These are phyloP conservation scores for Nitzschia inconspicua DNA, from an alignment of 108 stramenopile genomes.

Conservation along the genomic window DNA sequence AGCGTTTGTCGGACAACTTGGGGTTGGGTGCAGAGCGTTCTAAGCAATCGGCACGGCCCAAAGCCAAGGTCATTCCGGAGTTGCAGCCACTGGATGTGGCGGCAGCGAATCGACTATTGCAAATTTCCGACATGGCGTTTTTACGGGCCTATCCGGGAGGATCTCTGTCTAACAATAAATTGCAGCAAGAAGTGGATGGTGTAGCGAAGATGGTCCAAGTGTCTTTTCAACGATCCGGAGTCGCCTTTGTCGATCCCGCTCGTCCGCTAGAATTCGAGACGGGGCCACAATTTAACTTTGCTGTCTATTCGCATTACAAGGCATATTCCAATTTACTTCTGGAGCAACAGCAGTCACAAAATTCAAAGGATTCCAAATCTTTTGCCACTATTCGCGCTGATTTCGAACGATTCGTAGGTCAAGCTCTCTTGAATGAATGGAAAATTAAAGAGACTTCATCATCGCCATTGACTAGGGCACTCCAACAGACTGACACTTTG, in stretches of 20 bases:
- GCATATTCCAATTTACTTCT: conserved; percentile 69
- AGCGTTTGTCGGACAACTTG: conserved; percentile 66
- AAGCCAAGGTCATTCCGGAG: conserved; percentile 38
- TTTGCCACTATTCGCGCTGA: conserved; percentile 49
- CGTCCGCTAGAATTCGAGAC: conserved; percentile 10
- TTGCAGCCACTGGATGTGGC: conserved; percentile 29
- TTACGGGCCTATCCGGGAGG: conserved; percentile 16
- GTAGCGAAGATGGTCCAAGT: conserved; percentile 29
- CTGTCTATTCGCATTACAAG: conserved; percentile 63
- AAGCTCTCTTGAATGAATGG: background rate
- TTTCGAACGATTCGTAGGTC: conserved; percentile 52
- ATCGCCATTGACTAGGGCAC: background rate
- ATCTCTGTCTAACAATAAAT: conserved; percentile 4
- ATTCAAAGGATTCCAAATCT: no score
- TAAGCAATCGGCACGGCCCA: conserved; percentile 30
- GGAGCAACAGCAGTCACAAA: conserved; percentile 9
- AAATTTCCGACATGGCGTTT: conserved; percentile 38
- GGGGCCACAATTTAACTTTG: conserved; percentile 62
- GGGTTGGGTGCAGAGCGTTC: conserved; percentile 56
- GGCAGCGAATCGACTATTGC: conserved; percentile 31
- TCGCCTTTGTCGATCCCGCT: background rate
- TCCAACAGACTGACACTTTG: conserved; percentile 1
- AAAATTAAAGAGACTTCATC: background rate
- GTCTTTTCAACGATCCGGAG: conserved; percentile 54
- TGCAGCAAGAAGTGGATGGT: conserved; percentile 35